phyloP scores from a whole-genome alignment of 441 rosid species.

The Erysimum cheiri region DNA sequence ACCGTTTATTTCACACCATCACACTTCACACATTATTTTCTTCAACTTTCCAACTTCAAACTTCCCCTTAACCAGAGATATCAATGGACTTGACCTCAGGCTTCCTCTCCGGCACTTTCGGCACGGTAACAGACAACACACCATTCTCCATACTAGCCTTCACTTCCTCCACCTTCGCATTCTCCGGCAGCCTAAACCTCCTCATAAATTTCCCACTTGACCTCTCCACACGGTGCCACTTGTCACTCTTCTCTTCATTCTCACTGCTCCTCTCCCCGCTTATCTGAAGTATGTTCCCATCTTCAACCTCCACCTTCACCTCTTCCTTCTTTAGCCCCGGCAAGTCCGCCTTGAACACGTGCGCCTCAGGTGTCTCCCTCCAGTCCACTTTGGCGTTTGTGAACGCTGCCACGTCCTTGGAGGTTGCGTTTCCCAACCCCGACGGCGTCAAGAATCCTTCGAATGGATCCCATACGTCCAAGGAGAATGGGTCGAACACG shows the following conservation, averaged over 20 bases:
- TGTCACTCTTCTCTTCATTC: slow-evolving; percentile 56
- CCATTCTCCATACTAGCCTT: slow-evolving; percentile 62
- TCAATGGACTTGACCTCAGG: slow-evolving; percentile 54
- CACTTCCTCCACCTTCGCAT: slow-evolving; percentile 48
- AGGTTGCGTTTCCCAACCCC: not conserved
- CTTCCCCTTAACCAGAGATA: slow-evolving; percentile 40
- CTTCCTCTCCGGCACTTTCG: slow-evolving; percentile 50
- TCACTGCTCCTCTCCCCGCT: slow-evolving; percentile 57
- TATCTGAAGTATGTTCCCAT: slow-evolving; percentile 52
- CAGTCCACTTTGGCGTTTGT: slow-evolving; percentile 49
- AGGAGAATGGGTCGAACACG: slow-evolving; percentile 55
- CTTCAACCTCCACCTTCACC: slow-evolving; percentile 59
- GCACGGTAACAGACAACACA: slow-evolving; percentile 50
- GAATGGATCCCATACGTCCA: slow-evolving; percentile 51
- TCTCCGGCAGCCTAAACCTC: slow-evolving; percentile 61
- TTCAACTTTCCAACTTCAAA: too few relatives aligned
- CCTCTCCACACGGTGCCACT: slow-evolving; percentile 59
- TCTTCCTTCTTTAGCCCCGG: slow-evolving; percentile 63
- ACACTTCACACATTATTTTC: not conserved
- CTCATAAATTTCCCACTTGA: slow-evolving; percentile 53
- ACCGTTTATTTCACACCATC: slow-evolving; percentile 25
- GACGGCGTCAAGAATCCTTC: slow-evolving; percentile 36
- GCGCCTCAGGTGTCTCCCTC: slow-evolving; percentile 60
- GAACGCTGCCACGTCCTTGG: slow-evolving; percentile 45
- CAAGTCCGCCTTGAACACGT: slow-evolving; percentile 58